These are phyloP conservation scores for Pythium scleroteichum DNA, from an alignment of 352 stramenopile genomes.

Conservation along the genomic window DNA sequence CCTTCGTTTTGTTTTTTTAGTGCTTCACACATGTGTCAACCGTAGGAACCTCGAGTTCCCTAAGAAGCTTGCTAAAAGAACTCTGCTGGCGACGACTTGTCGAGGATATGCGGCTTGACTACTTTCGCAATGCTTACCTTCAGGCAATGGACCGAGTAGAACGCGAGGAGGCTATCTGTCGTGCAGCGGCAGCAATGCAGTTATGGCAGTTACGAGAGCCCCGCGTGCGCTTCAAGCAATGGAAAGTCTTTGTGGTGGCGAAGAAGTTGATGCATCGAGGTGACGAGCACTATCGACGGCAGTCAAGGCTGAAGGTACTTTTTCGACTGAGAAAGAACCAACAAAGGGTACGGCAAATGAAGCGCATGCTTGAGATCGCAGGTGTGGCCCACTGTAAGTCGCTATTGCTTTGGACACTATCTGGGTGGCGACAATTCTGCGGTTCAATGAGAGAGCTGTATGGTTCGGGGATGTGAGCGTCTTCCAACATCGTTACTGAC, in stretches of 20 bases:
- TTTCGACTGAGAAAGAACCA: slow-evolving; percentile 26
- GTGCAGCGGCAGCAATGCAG: slow-evolving; percentile 35
- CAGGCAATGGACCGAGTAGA: slow-evolving; percentile 41
- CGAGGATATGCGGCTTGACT: slow-evolving; percentile 56
- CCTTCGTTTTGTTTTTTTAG: no score
- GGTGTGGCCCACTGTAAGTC: slow-evolving; percentile 21
- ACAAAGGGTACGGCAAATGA: slow-evolving; percentile 30
- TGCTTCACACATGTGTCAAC: neutral
- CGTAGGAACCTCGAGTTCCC: slow-evolving; percentile 20
- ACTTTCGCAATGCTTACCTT: slow-evolving; percentile 50
- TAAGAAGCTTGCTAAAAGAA: slow-evolving; percentile 34
- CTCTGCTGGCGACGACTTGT: slow-evolving; percentile 57
- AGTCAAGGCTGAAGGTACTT: no score
- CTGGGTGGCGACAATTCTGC: slow-evolving; percentile 42
- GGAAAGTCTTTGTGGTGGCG: slow-evolving; percentile 46
- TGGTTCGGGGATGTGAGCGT: slow-evolving; percentile 4
- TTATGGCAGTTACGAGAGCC: slow-evolving; percentile 55
- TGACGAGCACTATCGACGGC: slow-evolving; percentile 31
- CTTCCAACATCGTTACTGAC: neutral
- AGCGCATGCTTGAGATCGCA: slow-evolving; percentile 22
- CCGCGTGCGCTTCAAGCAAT: slow-evolving; percentile 39
- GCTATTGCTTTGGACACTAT: slow-evolving; percentile 37
- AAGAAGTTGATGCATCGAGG: slow-evolving; percentile 33
- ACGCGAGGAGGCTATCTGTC: slow-evolving; percentile 36
- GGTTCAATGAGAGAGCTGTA: slow-evolving; percentile 51